Base-by-base conservation (phyloP, 305 asterid genomes). In the Rubia balearica region DNA sequence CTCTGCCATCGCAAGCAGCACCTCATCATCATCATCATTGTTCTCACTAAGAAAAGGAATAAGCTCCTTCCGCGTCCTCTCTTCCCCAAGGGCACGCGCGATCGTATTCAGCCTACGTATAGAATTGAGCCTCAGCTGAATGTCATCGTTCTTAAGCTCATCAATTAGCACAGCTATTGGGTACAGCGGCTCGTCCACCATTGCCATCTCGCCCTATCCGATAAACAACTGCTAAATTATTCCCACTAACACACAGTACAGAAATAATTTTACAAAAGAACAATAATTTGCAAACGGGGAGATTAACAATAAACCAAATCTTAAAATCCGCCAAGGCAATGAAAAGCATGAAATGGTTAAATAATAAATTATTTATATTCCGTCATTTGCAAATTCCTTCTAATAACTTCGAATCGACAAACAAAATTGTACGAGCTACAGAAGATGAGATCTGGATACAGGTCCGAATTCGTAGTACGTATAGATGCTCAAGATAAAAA, bases 81-180 rank as follows among this genome's bases (percentile, higher is more conserved):
- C 98, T 82, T 89, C 98, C 70, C 98, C 96, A n/a, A 91, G 96
- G 3, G 96, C 98, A 21, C 96, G 96, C 27, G 98, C 96, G 71
- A 91, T 89, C 70, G 98, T 91, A 68, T 92, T 89, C 38, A 91
- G 83, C 79, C 91, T 86, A 21, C 98, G 85, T 12, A 91, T 88
- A 38, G 96, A 91, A 75, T 89, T 91, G 67, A 91, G 77, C 73
- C 98, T 77, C 40, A 89, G 84, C 69, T 89, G 96, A 72, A 88
- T 89, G 68, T 91, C 97, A 24, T 91, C 97, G 17, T 91, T 89
- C 86, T 92, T 92, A 64, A 92, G 85, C 81, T 92, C 98, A 36
- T 92, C 96, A 74, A 92, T 90, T 41, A 92, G 85, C 48, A 92
- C 96, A 7, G 98, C 98, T 81, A 92, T 92, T 16, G 98, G 98